These are phyloP conservation scores for Coniella lustricola DNA, from an alignment of 2,329 filamentous ascomycete genomes.

Conservation along the genomic window DNA sequence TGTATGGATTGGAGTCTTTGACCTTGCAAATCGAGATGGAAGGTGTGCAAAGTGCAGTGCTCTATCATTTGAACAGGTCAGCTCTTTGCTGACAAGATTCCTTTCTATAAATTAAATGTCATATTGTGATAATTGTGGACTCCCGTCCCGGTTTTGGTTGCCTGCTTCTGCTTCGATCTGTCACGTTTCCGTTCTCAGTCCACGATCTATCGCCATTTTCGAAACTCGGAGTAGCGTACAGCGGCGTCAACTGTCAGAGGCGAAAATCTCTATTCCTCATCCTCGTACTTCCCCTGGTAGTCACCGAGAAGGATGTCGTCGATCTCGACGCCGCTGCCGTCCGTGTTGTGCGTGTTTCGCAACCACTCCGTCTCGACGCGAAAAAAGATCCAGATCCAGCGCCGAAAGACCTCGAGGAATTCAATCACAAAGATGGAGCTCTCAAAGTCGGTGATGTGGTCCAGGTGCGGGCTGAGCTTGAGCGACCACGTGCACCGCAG, in stretches of 20 bases:
- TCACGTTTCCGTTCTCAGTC: too few species aligned
- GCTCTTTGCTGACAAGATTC: too few species aligned
- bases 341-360: slow-evolving; percentile 43
- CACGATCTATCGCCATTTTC: too few species aligned
- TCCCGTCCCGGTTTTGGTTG: too few species aligned
- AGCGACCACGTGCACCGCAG: slow-evolving; percentile 87
- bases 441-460: slow-evolving; percentile 81
- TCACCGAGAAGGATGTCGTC: slow-evolving; percentile 73
- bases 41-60: too few species aligned
- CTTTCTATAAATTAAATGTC: too few species aligned
- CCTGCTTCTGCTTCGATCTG: too few species aligned
- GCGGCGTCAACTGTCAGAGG: neutral
- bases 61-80: too few species aligned
- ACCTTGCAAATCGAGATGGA: too few species aligned
- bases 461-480: slow-evolving; percentile 75
- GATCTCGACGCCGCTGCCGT: slow-evolving; percentile 48
- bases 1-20: too few species aligned
- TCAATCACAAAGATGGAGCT: slow-evolving; percentile 83
- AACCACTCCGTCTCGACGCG: slow-evolving; percentile 91
- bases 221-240: too few species aligned
- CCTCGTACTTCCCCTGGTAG: slow-evolving; percentile 56
- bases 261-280: slow-evolving; percentile 30
- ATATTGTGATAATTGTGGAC: too few species aligned
- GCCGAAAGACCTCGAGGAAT: slow-evolving; percentile 74
- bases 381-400: slow-evolving; percentile 98